Evolutionary conservation across 345 rosid species (phyloP), one percentile per base, ranked within the genome.

Genomic region (Dipteronia sinensis): DNA sequence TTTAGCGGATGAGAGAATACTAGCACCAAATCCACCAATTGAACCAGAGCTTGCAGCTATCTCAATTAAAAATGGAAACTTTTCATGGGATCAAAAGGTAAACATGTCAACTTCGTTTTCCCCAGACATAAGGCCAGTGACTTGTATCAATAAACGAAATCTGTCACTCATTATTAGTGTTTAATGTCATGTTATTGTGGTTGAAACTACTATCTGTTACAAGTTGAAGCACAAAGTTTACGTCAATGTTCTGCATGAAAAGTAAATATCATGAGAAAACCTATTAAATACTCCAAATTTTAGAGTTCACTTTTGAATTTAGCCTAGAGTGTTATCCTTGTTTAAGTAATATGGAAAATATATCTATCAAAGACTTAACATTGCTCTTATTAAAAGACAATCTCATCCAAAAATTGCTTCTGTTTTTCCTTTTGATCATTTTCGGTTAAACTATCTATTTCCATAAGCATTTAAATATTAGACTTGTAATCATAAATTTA

Each of bases 31-130:
- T 74, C 95, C 97, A 74, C 95, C 98, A 47, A 89, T 88, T 85
- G 88, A 88, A 74, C 90, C 87, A 40, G 93, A 83, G 65, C 84
- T 82, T 84, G 93, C 99, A 51, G 92, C 97, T 73, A 85, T 96
- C 80, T 92, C 93, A 49, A 94, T 96, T 17, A 87, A 88, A 85
- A 76, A 91, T 80, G 99, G 99, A 66, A 69, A 75, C 73, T 96
- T 94, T 83, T 94, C 95, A 65, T 96, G 99, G 99, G 94, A 96
- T 80, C 82, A 91, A 64, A 89, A 94, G 97, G 98, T 94, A 74
- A 46, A 65, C 1, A 19, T 53, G n/a, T 47, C 19, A n/a, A 13
- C 46, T 27, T 17, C 11, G 22, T 38, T 22, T 58, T 16, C 42
- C 16, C 23, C 42, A 19, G 47, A 20, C 2, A 13, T 20, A 72